A percentile compares a stretch with the other conserved stretches of the same genome.
Evolutionary conservation across 2,329 filamentous ascomycete species (phyloP).

Genomic region (Xylariaceae sp.): DNA sequence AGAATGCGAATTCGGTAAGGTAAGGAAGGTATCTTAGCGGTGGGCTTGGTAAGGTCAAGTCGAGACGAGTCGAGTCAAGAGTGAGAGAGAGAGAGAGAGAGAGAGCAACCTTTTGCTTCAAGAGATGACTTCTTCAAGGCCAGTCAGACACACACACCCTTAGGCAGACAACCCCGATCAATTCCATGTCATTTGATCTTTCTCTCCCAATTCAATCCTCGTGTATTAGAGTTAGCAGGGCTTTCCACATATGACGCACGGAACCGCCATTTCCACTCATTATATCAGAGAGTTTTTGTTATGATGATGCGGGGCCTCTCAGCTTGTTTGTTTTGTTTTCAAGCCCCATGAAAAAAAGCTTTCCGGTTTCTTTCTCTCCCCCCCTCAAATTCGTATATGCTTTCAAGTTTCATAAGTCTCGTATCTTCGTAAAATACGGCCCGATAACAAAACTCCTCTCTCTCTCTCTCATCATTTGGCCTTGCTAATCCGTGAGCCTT

Average conservation of each 20-base stretch:
- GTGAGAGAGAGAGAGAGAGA: too few relatives aligned
- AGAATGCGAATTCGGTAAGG: too few relatives aligned
- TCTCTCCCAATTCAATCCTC: too few relatives aligned
- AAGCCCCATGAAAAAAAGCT: constrained; percentile 7
- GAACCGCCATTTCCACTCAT: not conserved
- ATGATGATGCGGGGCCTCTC: too few relatives aligned
- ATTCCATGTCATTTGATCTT: not conserved
- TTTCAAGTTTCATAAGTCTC: constrained; percentile 19
- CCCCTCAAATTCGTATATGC: constrained; percentile 3
- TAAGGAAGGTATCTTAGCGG: too few relatives aligned
- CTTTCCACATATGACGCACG: too few relatives aligned
- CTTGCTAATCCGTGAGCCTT: constrained; percentile 39
- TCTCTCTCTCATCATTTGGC: constrained; percentile 17
- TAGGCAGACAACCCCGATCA: not conserved
- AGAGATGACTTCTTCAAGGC: not conserved
- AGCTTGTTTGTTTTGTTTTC: too few relatives aligned
- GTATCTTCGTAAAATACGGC: constrained; percentile 16
- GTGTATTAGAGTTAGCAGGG: too few relatives aligned
- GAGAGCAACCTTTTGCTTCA: not conserved
- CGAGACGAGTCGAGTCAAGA: too few relatives aligned
- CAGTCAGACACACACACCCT: not conserved
- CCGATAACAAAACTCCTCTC: too few relatives aligned
- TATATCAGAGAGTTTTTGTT: not conserved
- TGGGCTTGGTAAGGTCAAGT: too few relatives aligned
- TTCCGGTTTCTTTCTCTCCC: constrained; percentile 14